Evolutionary conservation across 768 basidiomycete species (phyloP).

Genomic region (Dioszegia crocea): DNA sequence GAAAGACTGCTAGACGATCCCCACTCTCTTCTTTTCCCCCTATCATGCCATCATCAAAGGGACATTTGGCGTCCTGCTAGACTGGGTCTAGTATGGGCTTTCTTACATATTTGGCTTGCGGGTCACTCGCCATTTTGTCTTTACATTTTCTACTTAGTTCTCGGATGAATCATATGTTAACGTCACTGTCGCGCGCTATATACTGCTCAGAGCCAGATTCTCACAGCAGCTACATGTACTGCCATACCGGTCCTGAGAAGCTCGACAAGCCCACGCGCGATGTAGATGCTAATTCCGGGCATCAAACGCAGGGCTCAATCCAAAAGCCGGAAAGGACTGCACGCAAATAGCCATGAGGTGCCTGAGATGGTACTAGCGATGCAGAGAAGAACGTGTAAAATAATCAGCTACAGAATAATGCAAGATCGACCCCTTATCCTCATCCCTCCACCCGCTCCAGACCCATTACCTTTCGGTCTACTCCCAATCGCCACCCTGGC

Average conservation of each 20-base stretch:
- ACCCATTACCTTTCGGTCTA: slow-evolving; percentile 29
- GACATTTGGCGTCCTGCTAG: neutral
- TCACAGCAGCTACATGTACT: too few species aligned
- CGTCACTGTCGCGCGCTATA: too few species aligned
- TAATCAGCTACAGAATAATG: slow-evolving; percentile 16
- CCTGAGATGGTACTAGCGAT: too few species aligned
- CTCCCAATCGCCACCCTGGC: slow-evolving; percentile 38
- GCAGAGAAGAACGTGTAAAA: too few species aligned
- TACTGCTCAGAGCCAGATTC: too few species aligned
- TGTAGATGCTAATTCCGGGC: too few species aligned
- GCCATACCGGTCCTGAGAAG: too few species aligned
- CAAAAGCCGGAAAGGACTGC: too few species aligned
- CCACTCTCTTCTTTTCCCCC: neutral
- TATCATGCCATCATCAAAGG: too few species aligned
- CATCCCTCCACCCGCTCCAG: slow-evolving; percentile 14
- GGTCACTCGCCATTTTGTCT: slow-evolving; percentile 32
- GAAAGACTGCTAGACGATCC: slow-evolving; percentile 14
- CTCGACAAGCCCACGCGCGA: too few species aligned
- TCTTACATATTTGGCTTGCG: slow-evolving; percentile 27
- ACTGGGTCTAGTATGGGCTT: slow-evolving; percentile 4
- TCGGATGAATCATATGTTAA: slow-evolving; percentile 38
- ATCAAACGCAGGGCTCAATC: too few species aligned
- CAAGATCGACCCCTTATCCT: slow-evolving; percentile 13
- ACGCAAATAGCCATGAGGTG: too few species aligned
- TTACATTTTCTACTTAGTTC: slow-evolving; percentile 16